Conservation (phyloP, 768 basidiomycete species). For the Mycena galericulata region DNA sequence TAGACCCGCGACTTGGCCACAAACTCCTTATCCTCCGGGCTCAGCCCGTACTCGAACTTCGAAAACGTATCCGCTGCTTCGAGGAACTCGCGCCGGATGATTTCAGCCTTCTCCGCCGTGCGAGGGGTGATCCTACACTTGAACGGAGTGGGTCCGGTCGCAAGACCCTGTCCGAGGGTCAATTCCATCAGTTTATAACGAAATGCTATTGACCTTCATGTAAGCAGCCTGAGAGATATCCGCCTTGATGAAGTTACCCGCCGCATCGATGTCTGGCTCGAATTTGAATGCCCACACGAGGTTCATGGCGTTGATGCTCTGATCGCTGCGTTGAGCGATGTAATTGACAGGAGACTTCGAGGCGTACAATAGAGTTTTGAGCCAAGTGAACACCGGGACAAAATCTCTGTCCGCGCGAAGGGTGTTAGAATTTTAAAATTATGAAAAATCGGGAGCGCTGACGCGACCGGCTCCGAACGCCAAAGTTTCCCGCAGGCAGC, state of each 20-base stretch:
- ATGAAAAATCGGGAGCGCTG: neutral
- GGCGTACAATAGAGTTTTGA: constrained; percentile 16
- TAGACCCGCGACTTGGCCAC: constrained; percentile 2
- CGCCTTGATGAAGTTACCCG: constrained; percentile 19
- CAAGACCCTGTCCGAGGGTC: constrained; percentile 26
- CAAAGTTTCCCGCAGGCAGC: constrained; percentile 6
- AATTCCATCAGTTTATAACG: neutral
- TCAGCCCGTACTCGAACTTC: constrained; percentile 31
- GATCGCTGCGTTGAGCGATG: neutral
- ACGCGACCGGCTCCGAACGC: constrained; percentile 25
- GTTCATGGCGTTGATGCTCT: constrained; percentile 40
- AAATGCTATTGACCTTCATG: neutral
- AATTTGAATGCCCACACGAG: constrained; percentile 48
- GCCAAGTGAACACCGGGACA: constrained; percentile 25
- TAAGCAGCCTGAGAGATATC: constrained; percentile 34
- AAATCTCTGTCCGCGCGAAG: constrained; percentile 6
- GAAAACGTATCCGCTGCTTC: constrained; percentile 29
- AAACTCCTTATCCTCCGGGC: constrained; percentile 28
- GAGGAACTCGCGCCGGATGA: constrained; percentile 33
- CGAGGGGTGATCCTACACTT: constrained; percentile 39
- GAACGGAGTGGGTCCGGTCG: constrained; percentile 32
- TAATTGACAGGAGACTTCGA: neutral
- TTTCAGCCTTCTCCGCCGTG: constrained; percentile 21
- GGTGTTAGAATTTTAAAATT: too few relatives aligned
- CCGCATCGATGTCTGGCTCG: constrained; percentile 10